Evolutionary conservation across 805 yeast species (phyloP), one percentile per base, ranked within the genome.

Genomic region (Wickerhamomyces sydowiorum): DNA sequence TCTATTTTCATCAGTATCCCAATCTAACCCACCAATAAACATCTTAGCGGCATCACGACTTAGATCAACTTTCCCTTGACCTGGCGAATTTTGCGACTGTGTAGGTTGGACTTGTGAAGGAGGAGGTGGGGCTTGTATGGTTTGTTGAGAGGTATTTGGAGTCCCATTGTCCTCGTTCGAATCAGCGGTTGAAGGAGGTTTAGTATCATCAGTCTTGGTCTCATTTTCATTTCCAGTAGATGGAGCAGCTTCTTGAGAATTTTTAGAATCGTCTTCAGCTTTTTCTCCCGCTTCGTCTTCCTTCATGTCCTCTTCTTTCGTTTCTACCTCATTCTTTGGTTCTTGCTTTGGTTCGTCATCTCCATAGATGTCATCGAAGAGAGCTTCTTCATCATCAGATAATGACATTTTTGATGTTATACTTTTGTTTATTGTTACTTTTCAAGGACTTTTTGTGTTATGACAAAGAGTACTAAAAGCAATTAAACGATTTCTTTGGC

Each of bases 21-120:
- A 91, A 58, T 91, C 93, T 54, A 91, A 78, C 39, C 99, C 99
- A 49, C 99, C 99, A 62, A 88, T 78, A 57, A 89, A 89, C 95
- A 89, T 86, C 60, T 89, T 89, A 41, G 95, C 95, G 49, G 81
- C 81, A 54, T 86, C 96, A 50, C 80, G 76, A 48, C 76, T 64
- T 49, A 78, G 60, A 62, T 79, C 76, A 14, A 76, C 78, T 45
- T 65, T 72, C 35, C 41, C 54, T 39, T 35, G 41, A 5, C 12
- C 17, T 38, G 54, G 30, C 40, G n/a, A n/a, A n/a, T n/a, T n/a
- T n/a, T n/a, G n/a, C n/a, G n/a, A n/a, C n/a, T n/a, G n/a, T n/a
- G n/a, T n/a, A n/a, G n/a, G 53, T 45, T 51, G 52, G 37, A 52
- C 52, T 18, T 8, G 31, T 6, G 32, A 15, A 17, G 15, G 3